phyloP scores from a whole-genome alignment of 345 rosid genomes.

The Clausena lansium region DNA sequence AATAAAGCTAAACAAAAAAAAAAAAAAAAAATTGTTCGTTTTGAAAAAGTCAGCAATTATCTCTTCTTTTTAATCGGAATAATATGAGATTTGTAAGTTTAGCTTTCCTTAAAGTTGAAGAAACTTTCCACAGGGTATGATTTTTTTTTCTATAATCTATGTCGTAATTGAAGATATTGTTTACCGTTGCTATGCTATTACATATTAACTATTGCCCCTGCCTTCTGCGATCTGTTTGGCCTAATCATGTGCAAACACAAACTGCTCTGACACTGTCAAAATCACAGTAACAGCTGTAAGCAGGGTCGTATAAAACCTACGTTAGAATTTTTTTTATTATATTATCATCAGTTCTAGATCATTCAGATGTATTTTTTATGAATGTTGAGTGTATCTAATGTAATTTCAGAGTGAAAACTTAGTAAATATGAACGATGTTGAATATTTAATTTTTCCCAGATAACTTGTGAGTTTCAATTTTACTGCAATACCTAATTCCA shows the following conservation, averaged over 20 bases:
- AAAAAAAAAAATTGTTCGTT: not conserved
- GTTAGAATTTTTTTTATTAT: not conserved
- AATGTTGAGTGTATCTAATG: not conserved
- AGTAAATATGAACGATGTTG: not conserved
- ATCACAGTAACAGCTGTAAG: slow-evolving; percentile 24
- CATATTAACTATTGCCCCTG: too few species aligned
- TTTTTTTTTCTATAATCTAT: not conserved
- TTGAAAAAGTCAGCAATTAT: slow-evolving; percentile 23
- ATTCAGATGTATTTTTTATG: not conserved
- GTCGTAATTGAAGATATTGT: not conserved
- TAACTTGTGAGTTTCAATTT: not conserved
- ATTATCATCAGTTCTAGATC: not conserved
- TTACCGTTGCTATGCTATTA: not conserved
- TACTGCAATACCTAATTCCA: not conserved
- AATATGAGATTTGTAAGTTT: not conserved
- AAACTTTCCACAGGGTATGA: slow-evolving; percentile 5
- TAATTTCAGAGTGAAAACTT: not conserved
- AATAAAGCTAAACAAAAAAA: not conserved
- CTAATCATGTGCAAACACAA: not conserved
- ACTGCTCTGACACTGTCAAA: slow-evolving; percentile 8
- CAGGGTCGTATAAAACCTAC: not conserved
- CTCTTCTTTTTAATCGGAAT: slow-evolving; percentile 10
- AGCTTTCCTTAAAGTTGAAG: slow-evolving; percentile 3
- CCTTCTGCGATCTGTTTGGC: slow-evolving; percentile 12
- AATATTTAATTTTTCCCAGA: not conserved